Evolutionary conservation across 148 eudicot genomes (phyloP).

Genomic region (Gaultheria prostrata): DNA sequence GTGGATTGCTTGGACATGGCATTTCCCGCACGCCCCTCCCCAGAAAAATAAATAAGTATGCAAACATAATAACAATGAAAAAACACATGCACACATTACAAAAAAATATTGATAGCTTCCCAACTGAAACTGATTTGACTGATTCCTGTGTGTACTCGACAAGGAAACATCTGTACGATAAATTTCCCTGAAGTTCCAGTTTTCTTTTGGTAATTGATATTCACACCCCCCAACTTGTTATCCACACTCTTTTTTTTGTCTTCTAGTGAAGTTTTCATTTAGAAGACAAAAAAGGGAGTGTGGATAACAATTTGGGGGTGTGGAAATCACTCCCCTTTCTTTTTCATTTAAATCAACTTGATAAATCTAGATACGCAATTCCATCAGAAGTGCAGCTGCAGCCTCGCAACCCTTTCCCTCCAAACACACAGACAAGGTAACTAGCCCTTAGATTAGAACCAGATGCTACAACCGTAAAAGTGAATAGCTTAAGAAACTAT

Average conservation of each 20-base stretch:
- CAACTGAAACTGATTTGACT: background rate
- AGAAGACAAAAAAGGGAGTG: too few species aligned
- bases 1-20: conserved; percentile 1
- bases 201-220: too few species aligned
- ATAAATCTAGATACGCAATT: background rate
- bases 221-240: too few species aligned
- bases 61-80: background rate
- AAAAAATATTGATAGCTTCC: background rate
- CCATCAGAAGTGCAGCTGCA: background rate
- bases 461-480: background rate
- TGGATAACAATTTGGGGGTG: too few species aligned
- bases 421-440: background rate
- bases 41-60: background rate
- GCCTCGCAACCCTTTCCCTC: background rate
- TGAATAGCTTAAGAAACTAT: background rate
- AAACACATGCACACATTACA: background rate
- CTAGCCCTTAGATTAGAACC: background rate
- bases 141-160: background rate
- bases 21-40: background rate
- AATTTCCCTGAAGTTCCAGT: background rate
- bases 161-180: background rate
- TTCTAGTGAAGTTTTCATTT: too few species aligned
- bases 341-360: background rate
- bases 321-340: too few species aligned
- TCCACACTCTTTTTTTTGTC: too few species aligned